These are phyloP conservation scores for Cryptosporidium sp. DNA, from an alignment of 169 alveolate genomes.

Conservation along the genomic window DNA sequence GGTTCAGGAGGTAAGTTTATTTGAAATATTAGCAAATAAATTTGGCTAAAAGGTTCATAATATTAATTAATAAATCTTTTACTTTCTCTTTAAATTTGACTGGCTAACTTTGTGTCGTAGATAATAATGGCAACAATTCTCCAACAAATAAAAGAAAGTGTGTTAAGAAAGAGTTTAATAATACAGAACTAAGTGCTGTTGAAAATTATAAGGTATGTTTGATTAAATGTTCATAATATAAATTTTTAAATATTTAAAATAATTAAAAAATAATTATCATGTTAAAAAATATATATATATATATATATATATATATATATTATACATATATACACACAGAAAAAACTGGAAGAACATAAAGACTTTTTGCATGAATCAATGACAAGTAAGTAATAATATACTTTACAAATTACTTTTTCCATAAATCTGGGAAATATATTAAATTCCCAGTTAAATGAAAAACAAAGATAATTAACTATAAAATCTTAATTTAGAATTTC, in stretches of 20 bases:
- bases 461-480: neutral
- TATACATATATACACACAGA: no score
- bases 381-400: conserved; percentile 57
- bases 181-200: neutral
- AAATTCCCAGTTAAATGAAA: neutral
- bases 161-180: conserved; percentile 35
- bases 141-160: conserved; percentile 44
- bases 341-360: conserved; percentile 32
- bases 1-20: conserved; percentile 35
- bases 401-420: neutral
- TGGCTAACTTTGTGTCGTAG: neutral
- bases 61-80: neutral
- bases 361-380: conserved; percentile 58
- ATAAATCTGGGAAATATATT: neutral
- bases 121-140: neutral
- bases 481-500: conserved; percentile 6
- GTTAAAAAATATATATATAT: no score
- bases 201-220: conserved; percentile 50
- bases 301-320: no score
- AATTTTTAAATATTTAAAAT: neutral
- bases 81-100: neutral
- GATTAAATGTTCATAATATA: neutral
- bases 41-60: neutral
- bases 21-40: neutral
- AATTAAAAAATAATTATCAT: neutral